Base-by-base conservation (phyloP, 441 rosid genomes). In the Gossypium laxum region DNA sequence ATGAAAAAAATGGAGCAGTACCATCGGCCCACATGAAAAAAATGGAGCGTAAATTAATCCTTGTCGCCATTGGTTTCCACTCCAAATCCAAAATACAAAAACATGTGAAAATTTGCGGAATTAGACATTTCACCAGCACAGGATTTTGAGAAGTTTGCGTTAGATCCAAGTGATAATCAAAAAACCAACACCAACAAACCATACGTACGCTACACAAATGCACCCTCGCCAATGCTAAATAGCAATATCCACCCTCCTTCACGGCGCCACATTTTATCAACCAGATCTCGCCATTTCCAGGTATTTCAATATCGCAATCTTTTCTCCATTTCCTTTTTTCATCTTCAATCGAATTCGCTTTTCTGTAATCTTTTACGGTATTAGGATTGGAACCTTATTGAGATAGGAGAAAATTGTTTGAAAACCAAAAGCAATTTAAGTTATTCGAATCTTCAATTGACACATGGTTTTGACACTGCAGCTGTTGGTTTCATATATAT, bases 141-240 rank as follows among this genome's bases (percentile, higher is more conserved):
- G 63, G 52, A 74, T 59, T 45, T 57, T 61, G 60, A 59, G 68
- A 72, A 51, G 72, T 8, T 75, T 52, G 76, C 75, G 19, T 75
- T 52, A 75, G 82, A 79, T 69, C 75, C 15, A 75, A 75, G 67
- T 30, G 58, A 54, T 30, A 30, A 30, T 5, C 1, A 5, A 56
- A 17, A 12, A 17, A 18, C 8, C 14, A 41, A 32, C 43, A 24
- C 14, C 32, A 11, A 6, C 18, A 2, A 19, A 28, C 5, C 1
- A 57, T 5, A 2, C 52, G 10, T 50, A 14, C 2, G 24, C 21
- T 7, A 32, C 2, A 8, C 15, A 56, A 52, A 43, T 0, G 32
- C 10, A 57, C n/a, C 38, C 38, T 45, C 38, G 56, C 55, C 21
- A 18, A 19, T 48, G 14, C 58, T 10, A 19, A 54, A 17, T 7